Evolutionary conservation across 2,329 filamentous ascomycete genomes (phyloP).

Genomic region (Bipolaris oryzae): DNA sequence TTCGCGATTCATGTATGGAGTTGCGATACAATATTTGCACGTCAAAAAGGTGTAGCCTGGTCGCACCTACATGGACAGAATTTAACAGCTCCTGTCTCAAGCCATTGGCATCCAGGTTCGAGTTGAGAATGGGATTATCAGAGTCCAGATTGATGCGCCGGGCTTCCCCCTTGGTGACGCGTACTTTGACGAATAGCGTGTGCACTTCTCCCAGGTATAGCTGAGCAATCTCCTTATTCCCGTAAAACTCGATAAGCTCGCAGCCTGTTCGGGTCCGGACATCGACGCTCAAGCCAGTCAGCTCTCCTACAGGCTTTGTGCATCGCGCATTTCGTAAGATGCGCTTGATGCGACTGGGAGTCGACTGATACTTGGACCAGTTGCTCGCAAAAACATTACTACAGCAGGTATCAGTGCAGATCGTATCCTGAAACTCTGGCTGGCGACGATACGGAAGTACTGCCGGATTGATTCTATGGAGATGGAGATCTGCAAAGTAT

Average conservation of each 20-base stretch:
- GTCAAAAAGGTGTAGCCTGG: constrained; percentile 33
- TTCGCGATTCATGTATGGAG: constrained; percentile 22
- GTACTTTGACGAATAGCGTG: constrained; percentile 30
- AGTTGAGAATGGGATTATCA: constrained; percentile 29
- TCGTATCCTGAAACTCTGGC: constrained; percentile 14
- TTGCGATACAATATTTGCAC: constrained; percentile 33
- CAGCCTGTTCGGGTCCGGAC: constrained; percentile 33
- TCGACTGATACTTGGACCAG: constrained; percentile 32
- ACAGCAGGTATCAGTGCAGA: constrained; percentile 32
- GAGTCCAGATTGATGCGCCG: constrained; percentile 24
- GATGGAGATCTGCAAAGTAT: constrained; percentile 25
- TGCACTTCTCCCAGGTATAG: constrained; percentile 39
- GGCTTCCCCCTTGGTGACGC: constrained; percentile 23
- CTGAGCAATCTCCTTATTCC: constrained; percentile 22
- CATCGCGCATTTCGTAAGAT: constrained; percentile 37
- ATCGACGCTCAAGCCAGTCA: constrained; percentile 30
- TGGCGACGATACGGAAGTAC: constrained; percentile 27
- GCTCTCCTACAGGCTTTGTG: constrained; percentile 27
- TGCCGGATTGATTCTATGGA: constrained; percentile 40
- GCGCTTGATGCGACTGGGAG: constrained; percentile 27
- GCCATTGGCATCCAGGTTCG: constrained; percentile 27
- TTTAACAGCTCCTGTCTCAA: constrained; percentile 31
- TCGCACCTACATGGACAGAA: constrained; percentile 22
- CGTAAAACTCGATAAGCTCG: constrained; percentile 27
- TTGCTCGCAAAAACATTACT: constrained; percentile 36